phyloP scores from a whole-genome alignment of 2,329 filamentous ascomycete species.

The Lasiodiplodia gonubiensis region DNA sequence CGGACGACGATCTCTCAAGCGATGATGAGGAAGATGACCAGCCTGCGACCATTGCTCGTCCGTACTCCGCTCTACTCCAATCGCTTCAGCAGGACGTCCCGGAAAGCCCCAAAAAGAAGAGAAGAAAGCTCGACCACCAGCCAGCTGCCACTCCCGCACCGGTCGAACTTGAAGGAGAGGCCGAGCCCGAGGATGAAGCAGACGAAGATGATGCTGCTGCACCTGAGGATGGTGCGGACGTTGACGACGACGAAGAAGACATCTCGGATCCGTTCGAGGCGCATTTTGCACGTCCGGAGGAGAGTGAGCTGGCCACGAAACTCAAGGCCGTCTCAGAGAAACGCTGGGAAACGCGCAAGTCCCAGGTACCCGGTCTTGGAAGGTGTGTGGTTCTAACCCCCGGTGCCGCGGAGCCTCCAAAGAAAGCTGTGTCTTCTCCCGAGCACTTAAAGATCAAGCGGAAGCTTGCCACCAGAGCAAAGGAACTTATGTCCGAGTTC shows the following conservation, averaged over 20 bases:
- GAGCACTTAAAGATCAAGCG: conserved; percentile 43
- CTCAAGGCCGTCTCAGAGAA: conserved; percentile 54
- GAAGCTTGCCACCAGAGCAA: conserved; percentile 40
- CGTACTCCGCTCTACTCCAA: conserved; percentile 64
- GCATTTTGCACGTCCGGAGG: conserved; percentile 76
- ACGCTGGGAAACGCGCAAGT: conserved; percentile 55
- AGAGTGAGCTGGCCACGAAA: conserved; percentile 61
- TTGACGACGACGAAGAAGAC: conserved; percentile 54
- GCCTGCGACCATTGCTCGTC: conserved; percentile 39
- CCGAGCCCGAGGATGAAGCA: conserved; percentile 35
- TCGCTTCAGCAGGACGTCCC: conserved; percentile 55
- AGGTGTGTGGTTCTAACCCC: conserved; percentile 40
- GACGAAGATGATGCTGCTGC: conserved; percentile 36
- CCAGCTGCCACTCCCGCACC: conserved; percentile 15
- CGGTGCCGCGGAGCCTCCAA: conserved; percentile 29
- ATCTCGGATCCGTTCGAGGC: conserved; percentile 74
- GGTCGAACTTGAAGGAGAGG: conserved; percentile 33
- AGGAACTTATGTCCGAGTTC: conserved; percentile 55
- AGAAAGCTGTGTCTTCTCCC: conserved; percentile 36
- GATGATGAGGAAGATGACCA: conserved; percentile 41
- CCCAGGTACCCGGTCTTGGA: conserved; percentile 35
- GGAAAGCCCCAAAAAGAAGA: conserved; percentile 57
- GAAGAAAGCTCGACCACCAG: conserved; percentile 56
- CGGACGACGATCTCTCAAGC: conserved; percentile 29
- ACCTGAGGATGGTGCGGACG: conserved; percentile 51